Evolutionary conservation across 2,329 filamentous ascomycete species (phyloP).

Genomic region (Talaromyces funiculosus): DNA sequence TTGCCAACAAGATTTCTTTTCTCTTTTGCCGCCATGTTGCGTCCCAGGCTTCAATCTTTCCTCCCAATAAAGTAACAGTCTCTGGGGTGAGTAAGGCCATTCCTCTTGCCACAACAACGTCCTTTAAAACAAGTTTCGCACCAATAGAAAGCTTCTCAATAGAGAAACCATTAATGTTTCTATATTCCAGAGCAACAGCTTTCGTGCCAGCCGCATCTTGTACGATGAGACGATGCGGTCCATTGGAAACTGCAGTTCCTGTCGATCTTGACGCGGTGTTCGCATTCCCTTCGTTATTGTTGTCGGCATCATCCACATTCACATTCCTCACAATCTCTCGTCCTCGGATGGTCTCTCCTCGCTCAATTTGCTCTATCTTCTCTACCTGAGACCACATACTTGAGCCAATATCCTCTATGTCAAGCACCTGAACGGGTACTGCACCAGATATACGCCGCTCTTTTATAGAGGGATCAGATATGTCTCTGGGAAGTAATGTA

Average conservation of each 20-base stretch:
- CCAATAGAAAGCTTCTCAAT: constrained; percentile 63
- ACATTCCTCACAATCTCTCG: constrained; percentile 75
- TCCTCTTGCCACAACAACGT: constrained; percentile 63
- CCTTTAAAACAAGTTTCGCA: constrained; percentile 69
- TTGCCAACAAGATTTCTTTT: constrained; percentile 62
- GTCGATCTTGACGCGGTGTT: neutral
- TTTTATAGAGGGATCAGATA: constrained; percentile 50
- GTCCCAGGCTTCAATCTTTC: constrained; percentile 77
- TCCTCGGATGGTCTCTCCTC: constrained; percentile 53
- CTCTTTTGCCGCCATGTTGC: constrained; percentile 68
- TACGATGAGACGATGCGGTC: constrained; percentile 73
- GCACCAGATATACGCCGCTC: constrained; percentile 56
- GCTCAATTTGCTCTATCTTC: constrained; percentile 52
- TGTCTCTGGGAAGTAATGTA: constrained; percentile 51
- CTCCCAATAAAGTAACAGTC: constrained; percentile 69
- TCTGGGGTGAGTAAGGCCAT: constrained; percentile 69
- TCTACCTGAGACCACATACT: constrained; percentile 86
- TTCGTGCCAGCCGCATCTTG: constrained; percentile 71
- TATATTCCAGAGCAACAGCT: constrained; percentile 68
- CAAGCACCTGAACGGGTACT: constrained; percentile 73
- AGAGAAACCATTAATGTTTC: constrained; percentile 58
- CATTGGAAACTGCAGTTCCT: constrained; percentile 25
- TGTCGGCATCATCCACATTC: constrained; percentile 46
- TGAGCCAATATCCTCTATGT: constrained; percentile 74
- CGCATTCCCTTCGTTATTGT: constrained; percentile 15